Evolutionary conservation across 768 basidiomycete genomes (phyloP).

Genomic region (Tylopilus rubrobrunneus): DNA sequence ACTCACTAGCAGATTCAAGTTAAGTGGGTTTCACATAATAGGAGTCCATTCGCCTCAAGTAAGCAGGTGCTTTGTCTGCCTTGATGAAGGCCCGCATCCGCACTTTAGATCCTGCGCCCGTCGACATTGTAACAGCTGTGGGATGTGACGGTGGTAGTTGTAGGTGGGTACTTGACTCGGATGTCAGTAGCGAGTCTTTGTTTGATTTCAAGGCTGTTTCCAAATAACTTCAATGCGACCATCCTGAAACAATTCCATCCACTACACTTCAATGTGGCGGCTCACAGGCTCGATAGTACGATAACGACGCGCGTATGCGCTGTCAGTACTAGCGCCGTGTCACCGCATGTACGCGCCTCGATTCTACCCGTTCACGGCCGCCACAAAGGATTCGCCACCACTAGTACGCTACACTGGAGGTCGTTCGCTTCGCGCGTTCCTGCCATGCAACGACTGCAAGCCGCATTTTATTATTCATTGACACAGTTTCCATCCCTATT

Average conservation of each 20-base stretch:
- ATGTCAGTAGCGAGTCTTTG: constrained; percentile 10
- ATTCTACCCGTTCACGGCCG: not conserved
- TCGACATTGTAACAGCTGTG: not conserved
- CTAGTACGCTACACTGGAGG: constrained; percentile 1
- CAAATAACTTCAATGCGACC: constrained; percentile 23
- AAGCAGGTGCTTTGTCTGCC: no score
- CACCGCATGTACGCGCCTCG: not conserved
- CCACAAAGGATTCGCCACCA: not conserved
- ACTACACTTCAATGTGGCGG: not conserved
- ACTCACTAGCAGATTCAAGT: no score
- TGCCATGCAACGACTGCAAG: not conserved
- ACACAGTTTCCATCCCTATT: not conserved
- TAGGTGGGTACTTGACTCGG: constrained; percentile 2
- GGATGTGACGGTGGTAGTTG: not conserved
- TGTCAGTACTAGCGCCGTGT: not conserved
- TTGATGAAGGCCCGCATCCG: no score
- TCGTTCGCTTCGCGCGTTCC: not conserved
- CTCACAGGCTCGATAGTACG: not conserved
- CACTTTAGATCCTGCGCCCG: no score
- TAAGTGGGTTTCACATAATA: no score
- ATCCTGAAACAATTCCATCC: not conserved
- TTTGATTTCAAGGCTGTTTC: constrained; percentile 24
- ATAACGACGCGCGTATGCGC: not conserved
- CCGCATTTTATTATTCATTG: no score
- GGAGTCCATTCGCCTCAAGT: no score